Evolutionary conservation across 805 yeast species (phyloP).

Genomic region (Saturnispora silvae): DNA sequence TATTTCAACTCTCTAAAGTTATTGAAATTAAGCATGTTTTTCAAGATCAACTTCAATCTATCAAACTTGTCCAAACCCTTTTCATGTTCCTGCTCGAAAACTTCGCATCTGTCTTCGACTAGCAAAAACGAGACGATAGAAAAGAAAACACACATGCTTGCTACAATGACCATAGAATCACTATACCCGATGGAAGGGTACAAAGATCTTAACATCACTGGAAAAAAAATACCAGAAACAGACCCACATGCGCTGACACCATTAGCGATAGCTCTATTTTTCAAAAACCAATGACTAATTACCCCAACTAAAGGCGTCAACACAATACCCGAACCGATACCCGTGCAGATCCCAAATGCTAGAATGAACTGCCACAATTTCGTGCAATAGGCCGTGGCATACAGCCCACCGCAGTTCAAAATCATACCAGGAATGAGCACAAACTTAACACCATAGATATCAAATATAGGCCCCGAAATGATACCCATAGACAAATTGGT

Average conservation of each 20-base stretch:
- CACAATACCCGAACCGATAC: slow-evolving; percentile 50
- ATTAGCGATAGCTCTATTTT: slow-evolving; percentile 47
- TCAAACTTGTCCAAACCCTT: slow-evolving; percentile 13
- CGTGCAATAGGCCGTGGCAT: slow-evolving; percentile 34
- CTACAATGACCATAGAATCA: slow-evolving; percentile 45
- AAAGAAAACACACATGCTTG: slow-evolving; percentile 35
- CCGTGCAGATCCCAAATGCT: slow-evolving; percentile 46
- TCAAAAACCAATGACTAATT: slow-evolving; percentile 55
- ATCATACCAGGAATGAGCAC: slow-evolving; percentile 42
- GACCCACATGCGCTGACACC: slow-evolving; percentile 42
- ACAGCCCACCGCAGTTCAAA: slow-evolving; percentile 17
- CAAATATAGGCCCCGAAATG: slow-evolving; percentile 42
- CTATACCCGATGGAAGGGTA: slow-evolving; percentile 40
- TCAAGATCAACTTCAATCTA: slow-evolving; percentile 11
- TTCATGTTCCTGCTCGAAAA: slow-evolving; percentile 16
- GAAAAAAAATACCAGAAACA: slow-evolving; percentile 42
- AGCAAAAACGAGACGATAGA: slow-evolving; percentile 27
- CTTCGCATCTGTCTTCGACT: slow-evolving; percentile 33
- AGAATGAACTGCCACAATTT: slow-evolving; percentile 52
- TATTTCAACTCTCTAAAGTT: slow-evolving; percentile 30
- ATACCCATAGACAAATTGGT: slow-evolving; percentile 36
- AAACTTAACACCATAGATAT: slow-evolving; percentile 44
- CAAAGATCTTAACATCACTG: slow-evolving; percentile 40
- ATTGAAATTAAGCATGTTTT: slow-evolving; percentile 29
- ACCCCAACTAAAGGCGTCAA: slow-evolving; percentile 55